A percentile compares a stretch with the other conserved stretches of the same genome.
Conservation (phyloP, 2,329 filamentous ascomycete genomes). For the Stachybotrys chlorohalonatus region DNA sequence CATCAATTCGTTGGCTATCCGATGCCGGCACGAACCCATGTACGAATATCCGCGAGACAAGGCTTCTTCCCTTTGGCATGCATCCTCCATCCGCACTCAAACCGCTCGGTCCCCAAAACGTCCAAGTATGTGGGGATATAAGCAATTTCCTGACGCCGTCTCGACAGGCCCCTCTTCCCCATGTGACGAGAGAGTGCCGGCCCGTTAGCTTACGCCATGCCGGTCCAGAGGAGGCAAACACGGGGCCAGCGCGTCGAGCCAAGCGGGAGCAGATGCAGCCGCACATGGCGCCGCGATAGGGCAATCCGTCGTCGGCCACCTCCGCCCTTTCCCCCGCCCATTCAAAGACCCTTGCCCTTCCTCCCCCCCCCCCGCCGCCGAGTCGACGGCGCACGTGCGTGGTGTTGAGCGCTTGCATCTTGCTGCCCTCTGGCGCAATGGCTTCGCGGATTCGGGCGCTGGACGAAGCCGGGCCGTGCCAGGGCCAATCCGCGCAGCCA, state of each 20-base stretch:
- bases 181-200: not conserved
- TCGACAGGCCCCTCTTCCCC: no score
- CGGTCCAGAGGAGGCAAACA: no score
- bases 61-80: no score
- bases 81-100: no score
- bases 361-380: no score
- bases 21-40: no score
- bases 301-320: not conserved
- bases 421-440: not conserved
- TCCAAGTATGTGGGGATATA: not conserved
- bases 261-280: not conserved
- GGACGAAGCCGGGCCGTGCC: not conserved
- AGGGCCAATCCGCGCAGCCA: not conserved
- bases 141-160: not conserved
- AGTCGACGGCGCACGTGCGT: not conserved
- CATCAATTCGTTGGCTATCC: no score
- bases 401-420: not conserved
- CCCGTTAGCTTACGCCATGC: not conserved
- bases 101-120: not conserved
- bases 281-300: not conserved
- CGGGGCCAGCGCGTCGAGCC: not conserved
- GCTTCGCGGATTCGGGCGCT: not conserved
- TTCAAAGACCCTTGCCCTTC: not conserved
- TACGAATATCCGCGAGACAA: no score
- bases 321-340: not conserved